A percentile compares a stretch with the other conserved stretches of the same genome.
Evolutionary conservation across 2,329 filamentous ascomycete genomes (phyloP).

Genomic region (Phialocephala subalpina): DNA sequence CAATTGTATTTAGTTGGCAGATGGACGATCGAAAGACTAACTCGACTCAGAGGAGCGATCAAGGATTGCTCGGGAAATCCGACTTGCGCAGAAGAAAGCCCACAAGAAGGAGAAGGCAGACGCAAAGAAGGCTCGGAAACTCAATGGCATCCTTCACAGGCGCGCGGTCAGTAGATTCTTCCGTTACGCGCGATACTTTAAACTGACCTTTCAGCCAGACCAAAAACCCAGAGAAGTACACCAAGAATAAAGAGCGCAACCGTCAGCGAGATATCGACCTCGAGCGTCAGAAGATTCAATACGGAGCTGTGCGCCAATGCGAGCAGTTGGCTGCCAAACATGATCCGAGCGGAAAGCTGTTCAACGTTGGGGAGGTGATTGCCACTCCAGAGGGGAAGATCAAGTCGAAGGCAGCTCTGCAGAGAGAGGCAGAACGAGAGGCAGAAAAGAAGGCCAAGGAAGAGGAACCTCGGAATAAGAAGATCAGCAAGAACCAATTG

Average conservation of each 20-base stretch:
- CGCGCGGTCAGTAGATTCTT: slow-evolving; percentile 29
- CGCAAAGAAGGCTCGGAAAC: slow-evolving; percentile 38
- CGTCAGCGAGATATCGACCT: slow-evolving; percentile 40
- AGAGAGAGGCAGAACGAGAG: slow-evolving; percentile 23
- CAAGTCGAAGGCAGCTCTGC: slow-evolving; percentile 36
- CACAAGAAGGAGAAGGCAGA: slow-evolving; percentile 41
- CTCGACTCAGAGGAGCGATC: slow-evolving; percentile 33
- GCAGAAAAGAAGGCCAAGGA: slow-evolving; percentile 22
- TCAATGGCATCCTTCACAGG: slow-evolving; percentile 37
- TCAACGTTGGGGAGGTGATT: slow-evolving; percentile 44
- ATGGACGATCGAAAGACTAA: neutral
- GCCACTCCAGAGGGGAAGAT: slow-evolving; percentile 41
- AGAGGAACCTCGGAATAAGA: slow-evolving; percentile 23
- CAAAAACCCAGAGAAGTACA: slow-evolving; percentile 45
- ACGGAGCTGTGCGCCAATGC: slow-evolving; percentile 42
- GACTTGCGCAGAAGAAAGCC: slow-evolving; percentile 35
- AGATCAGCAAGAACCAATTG: slow-evolving; percentile 34
- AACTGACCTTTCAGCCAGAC: slow-evolving; percentile 34
- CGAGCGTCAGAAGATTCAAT: slow-evolving; percentile 43
- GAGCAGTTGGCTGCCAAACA: slow-evolving; percentile 43
- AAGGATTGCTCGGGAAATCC: slow-evolving; percentile 33
- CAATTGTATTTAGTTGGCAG: neutral
- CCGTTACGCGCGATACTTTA: neutral
- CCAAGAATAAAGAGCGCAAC: slow-evolving; percentile 46
- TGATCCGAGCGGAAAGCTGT: slow-evolving; percentile 43